Conservation (phyloP, 768 basidiomycete species). For the Suillus brevipes region DNA sequence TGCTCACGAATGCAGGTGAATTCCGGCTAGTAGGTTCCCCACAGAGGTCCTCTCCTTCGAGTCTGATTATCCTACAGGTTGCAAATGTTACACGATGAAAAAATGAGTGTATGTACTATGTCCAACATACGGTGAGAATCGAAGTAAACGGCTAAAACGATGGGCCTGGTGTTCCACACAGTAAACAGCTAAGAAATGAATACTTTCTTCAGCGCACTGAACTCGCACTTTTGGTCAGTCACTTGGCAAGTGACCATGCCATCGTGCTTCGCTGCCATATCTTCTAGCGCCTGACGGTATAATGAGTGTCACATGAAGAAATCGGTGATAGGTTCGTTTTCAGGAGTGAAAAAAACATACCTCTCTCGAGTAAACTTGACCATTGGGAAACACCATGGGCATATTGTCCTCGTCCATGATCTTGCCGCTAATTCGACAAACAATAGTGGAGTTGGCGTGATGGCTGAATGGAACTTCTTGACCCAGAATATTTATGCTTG, state of each 20-base stretch:
- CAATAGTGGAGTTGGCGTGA: constrained; percentile 94
- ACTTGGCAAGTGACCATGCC: constrained; percentile 86
- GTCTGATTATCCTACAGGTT: neutral
- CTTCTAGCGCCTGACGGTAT: constrained; percentile 68
- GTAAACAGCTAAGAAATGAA: constrained; percentile 69
- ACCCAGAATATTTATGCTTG: constrained; percentile 73
- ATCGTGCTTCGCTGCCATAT: constrained; percentile 80
- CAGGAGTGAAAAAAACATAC: constrained; percentile 42
- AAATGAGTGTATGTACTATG: neutral
- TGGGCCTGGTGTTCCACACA: neutral
- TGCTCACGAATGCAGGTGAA: neutral
- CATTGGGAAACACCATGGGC: constrained; percentile 89
- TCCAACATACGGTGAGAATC: neutral
- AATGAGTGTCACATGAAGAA: constrained; percentile 15
- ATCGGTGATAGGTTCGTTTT: neutral
- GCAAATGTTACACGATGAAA: constrained; percentile 9
- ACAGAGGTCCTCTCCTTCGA: neutral
- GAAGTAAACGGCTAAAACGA: neutral
- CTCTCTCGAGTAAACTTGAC: constrained; percentile 91
- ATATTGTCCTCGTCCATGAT: constrained; percentile 96
- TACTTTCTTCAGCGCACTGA: constrained; percentile 76
- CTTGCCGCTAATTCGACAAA: constrained; percentile 86
- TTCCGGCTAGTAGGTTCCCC: neutral
- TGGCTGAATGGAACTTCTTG: constrained; percentile 89
- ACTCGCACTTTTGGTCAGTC: constrained; percentile 63